Evolutionary conservation across 306 rosid genomes (phyloP), one percentile per base, ranked within the genome.

Genomic region (Vigna mungo): DNA sequence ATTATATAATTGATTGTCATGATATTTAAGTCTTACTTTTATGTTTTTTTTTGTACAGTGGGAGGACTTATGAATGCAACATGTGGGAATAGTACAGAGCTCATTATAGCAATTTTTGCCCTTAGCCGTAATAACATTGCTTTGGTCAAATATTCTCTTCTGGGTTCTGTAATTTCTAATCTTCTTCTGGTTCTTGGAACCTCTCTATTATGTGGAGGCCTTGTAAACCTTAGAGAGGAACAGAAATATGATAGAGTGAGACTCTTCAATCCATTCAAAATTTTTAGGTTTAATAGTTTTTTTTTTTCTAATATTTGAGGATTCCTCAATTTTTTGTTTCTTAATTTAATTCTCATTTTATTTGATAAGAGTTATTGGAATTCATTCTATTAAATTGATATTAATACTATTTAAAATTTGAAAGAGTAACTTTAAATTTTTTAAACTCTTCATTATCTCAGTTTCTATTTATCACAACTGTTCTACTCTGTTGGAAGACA

Each of bases 41-140:
- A 6, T 3, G 34, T 76, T 68, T 2, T 9, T 9, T 41, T 41
- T 17, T 11, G 49, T 49, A 58, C 76, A 94, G 98, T 90, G 74
- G 98, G 98, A 80, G 98, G 96, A 49, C 94, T 92, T 74, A 67
- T 94, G 27, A 94, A 94, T 83, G 98, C 98, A 58, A 94, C 98
- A 23, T 94, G 98, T 83, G 98, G 98, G 48, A 94, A 94, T 83
- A 91, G 77, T 2, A 92, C 98, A 41, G 98, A 94, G 88, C 87
- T 94, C 14, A 86, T 94, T 2, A 92, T 94, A 55, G 97, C 96
- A 44, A 85, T 94, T 54, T 85, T 94, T 49, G 98, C 97, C 18
- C 90, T 94, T 8, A 74, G 55, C 34, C 27, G 80, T 7, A 58
- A 61, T 27, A 94, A 92, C 81, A 82, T 94, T 79, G 91, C 77